These are phyloP conservation scores for Kazachstania taianensis DNA, from an alignment of 805 yeast genomes.

Conservation along the genomic window DNA sequence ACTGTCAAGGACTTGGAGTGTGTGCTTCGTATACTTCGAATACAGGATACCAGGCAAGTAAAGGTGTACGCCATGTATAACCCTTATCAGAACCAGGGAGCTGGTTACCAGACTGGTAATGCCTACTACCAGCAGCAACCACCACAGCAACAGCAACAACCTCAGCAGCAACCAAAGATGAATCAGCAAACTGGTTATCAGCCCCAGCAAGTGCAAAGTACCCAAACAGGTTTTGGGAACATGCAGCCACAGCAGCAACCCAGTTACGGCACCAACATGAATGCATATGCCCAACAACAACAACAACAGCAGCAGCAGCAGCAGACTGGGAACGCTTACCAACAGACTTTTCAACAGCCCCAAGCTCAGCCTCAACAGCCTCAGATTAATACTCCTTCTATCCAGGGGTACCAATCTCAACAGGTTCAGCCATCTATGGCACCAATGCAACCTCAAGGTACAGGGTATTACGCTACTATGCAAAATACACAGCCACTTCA, in stretches of 20 bases:
- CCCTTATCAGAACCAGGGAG: conserved; percentile 7
- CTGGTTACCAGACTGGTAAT: conserved; percentile 5
- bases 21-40: background rate
- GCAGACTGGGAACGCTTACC: conserved; percentile 22
- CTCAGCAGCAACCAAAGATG: conserved; percentile 6
- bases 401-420: conserved; percentile 13
- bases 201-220: conserved; percentile 1
- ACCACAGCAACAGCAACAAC: conserved; percentile 9
- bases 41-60: background rate
- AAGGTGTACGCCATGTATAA: conserved; percentile 11
- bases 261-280: conserved; percentile 1
- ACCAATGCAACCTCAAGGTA: conserved; percentile 4
- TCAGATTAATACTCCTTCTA: too few species aligned
- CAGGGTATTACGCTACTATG: conserved; percentile 5
- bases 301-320: conserved; percentile 18
- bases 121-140: conserved; percentile 25
- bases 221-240: conserved; percentile 3
- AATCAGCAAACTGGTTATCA: conserved; percentile 8
- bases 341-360: too few species aligned
- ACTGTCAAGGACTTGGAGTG: background rate
- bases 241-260: conserved; percentile 3
- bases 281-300: background rate
- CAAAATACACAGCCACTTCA: conserved; percentile 11
- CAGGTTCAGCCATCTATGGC: background rate
- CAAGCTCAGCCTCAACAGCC: too few species aligned